Evolutionary conservation across 2,329 filamentous ascomycete species (phyloP), one percentile per base, ranked within the genome.

Genomic region (Fusarium piperis): DNA sequence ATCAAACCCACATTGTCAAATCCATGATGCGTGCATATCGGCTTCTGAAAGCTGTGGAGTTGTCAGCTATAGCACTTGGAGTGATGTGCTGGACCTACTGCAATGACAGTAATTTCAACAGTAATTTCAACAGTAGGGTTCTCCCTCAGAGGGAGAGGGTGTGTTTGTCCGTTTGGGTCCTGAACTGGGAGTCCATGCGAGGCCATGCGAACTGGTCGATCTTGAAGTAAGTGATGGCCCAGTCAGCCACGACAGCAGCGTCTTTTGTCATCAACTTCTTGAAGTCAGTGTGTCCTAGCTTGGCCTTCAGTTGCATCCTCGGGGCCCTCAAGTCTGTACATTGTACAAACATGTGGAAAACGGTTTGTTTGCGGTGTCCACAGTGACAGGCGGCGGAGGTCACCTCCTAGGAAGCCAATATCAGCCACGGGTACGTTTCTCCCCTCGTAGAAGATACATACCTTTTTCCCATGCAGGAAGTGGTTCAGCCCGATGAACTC

Each of bases 271-370:
- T 55, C 20, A 62, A 16, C 48, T 18, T 30, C 39, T 46, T 56
- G 18, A 62, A 56, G 51, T 62, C 38, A 1, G 13, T 35, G 18
- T 46, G 38, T 10, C 30, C 26, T 6, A 62, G 35, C 9, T 35
- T 12, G 16, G 26, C 15, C 2, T 10, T 28, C 59, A 62, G 7
- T 2, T 6, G 35, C 2, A 11, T 15, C 48, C 59, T 56, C 5
- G 30, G 51, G 18, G 28, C 28, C 10, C 15, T 28, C 15, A 56
- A 26, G 18, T 36, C 26, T 12, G 9, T 10, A 18, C 59, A 62
- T n/a, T 38, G 18, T 20, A 56, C 30, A 46, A 62, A 48, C 59
- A 56, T 56, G 38, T 62, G 59, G 39, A 56, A 62, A 51, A 56
- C 59, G 48, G 48, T 62, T 28, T 62, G 59, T 18, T 48, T 44